Percentiles rank a stretch among this genome's conserved stretches.
These are phyloP conservation scores for Vickermania spadyakhi DNA, from an alignment of 208 protist species.

Conservation along the genomic window DNA sequence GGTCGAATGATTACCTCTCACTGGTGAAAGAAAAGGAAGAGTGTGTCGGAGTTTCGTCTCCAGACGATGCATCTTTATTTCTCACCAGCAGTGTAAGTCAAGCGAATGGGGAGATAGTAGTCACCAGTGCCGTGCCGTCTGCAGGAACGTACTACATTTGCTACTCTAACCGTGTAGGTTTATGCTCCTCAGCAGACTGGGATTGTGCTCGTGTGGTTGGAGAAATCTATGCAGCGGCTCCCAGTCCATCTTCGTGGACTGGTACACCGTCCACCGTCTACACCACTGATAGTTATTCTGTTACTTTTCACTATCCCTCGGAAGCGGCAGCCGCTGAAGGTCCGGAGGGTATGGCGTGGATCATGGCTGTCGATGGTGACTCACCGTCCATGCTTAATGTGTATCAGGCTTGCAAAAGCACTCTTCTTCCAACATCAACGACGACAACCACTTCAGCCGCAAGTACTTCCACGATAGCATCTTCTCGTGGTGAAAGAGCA, in stretches of 20 bases:
- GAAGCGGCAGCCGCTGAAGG: neutral
- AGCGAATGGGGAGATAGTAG: constrained; percentile 7
- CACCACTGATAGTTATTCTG: constrained; percentile 20
- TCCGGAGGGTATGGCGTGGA: constrained; percentile 28
- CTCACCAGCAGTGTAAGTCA: constrained; percentile 13
- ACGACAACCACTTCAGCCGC: constrained; percentile 6
- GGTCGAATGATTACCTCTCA: constrained; percentile 46
- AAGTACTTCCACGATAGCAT: neutral
- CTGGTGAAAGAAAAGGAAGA: constrained; percentile 26
- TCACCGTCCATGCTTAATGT: constrained; percentile 5
- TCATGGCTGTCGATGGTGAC: constrained; percentile 4
- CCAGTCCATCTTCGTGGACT: constrained; percentile 44
- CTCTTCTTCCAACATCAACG: constrained; percentile 29
- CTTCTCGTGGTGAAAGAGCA: constrained; percentile 1
- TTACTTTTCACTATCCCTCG: constrained; percentile 27
- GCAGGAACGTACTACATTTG: constrained; percentile 70
- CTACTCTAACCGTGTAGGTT: constrained; percentile 46
- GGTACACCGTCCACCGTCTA: constrained; percentile 40
- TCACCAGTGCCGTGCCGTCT: constrained; percentile 36
- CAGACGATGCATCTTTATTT: constrained; percentile 24
- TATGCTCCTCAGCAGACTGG: constrained; percentile 17
- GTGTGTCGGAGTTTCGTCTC: constrained; percentile 35
- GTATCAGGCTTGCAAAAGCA: neutral
- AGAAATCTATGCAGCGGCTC: constrained; percentile 26
- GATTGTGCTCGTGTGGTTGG: constrained; percentile 78